Evolutionary conservation across 148 eudicot genomes (phyloP), one percentile per base, ranked within the genome.

Genomic region (Amaranthus palmeri): DNA sequence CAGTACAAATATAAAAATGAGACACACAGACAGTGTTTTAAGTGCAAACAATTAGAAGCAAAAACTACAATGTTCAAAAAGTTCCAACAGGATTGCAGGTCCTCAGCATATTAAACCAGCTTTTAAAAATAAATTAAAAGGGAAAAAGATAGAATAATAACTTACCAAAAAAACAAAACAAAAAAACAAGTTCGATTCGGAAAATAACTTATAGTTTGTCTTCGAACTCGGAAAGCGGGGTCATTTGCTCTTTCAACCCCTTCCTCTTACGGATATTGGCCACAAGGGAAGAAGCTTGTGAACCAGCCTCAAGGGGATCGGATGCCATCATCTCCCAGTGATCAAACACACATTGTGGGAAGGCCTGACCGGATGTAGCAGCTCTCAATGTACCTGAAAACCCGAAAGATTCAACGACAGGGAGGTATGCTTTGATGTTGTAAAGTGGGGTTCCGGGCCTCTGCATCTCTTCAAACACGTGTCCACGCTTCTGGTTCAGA

Each of bases 301-400:
- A 71, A 1, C 25, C 10, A 0, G 74, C 46, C 9, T 71, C 74
- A 10, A 71, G 54, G 5, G 74, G 74, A n/a, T 71, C 74, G 2
- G 66, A 25, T 13, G 66, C 0, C 74, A 71, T 6, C 5, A 42
- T 71, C 42, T 71, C 74, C 74, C 74, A 71, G 12, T 71, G 74
- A 51, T 71, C 74, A 60, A 71, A 71, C 74, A 71, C 74, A 61
- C 74, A 71, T 13, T 71, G 74, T 0, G 74, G 74, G 74, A 71
- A 71, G 8, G 74, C 74, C 54, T 71, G 74, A 14, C 74, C 74
- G 9, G 74, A 71, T 1, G 74, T 71, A 40, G 74, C 57, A 49
- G 74, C 74, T n/a, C 74, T 71, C 67, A 71, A 71, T 7, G 47
- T 41, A 49, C 74, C 43, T 3, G 74, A 71, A 44, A 71, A 71